Percentiles rank a stretch among this genome's conserved stretches.
Conservation (phyloP, 1,139 yeast genomes). For the Yamadazyma diospyri region DNA sequence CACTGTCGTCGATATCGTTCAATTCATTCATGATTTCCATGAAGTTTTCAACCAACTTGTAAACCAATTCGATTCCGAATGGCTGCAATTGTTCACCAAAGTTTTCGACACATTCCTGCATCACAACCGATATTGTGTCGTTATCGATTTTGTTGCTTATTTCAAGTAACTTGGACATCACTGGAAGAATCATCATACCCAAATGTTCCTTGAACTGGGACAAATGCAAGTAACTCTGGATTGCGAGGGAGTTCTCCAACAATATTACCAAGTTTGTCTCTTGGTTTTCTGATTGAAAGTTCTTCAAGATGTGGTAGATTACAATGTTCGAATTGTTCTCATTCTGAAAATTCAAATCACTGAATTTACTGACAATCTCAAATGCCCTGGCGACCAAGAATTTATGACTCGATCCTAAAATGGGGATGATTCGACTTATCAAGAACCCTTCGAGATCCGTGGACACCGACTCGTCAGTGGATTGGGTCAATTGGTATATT, state of each 20-base stretch:
- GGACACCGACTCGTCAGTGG: slow-evolving; percentile 43
- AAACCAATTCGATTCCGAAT: slow-evolving; percentile 84
- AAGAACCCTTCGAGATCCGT: slow-evolving; percentile 69
- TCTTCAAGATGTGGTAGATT: slow-evolving; percentile 61
- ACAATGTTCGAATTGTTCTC: slow-evolving; percentile 47
- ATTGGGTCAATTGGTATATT: slow-evolving; percentile 53
- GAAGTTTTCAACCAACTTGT: slow-evolving; percentile 75
- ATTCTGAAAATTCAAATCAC: slow-evolving; percentile 57
- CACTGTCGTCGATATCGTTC: slow-evolving; percentile 56
- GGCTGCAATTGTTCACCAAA: slow-evolving; percentile 90
- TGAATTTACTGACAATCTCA: slow-evolving; percentile 68
- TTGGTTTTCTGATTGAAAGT: slow-evolving; percentile 30
- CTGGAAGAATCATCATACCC: slow-evolving; percentile 66
- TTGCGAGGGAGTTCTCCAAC: slow-evolving; percentile 79
- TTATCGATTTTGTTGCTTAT: slow-evolving; percentile 81
- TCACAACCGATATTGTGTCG: slow-evolving; percentile 83
- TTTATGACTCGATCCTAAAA: slow-evolving; percentile 60
- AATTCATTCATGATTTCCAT: slow-evolving; percentile 70
- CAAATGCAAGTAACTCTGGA: slow-evolving; percentile 71
- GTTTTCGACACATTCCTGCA: slow-evolving; percentile 93
- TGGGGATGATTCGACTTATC: slow-evolving; percentile 64
- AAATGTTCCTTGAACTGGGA: slow-evolving; percentile 67
- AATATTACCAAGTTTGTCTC: slow-evolving; percentile 68
- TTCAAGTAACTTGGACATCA: slow-evolving; percentile 75
- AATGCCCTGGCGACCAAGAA: slow-evolving; percentile 83